Evolutionary conservation across 345 rosid genomes (phyloP), one percentile per base, ranked within the genome.

Genomic region (Atalantia buxifolia): DNA sequence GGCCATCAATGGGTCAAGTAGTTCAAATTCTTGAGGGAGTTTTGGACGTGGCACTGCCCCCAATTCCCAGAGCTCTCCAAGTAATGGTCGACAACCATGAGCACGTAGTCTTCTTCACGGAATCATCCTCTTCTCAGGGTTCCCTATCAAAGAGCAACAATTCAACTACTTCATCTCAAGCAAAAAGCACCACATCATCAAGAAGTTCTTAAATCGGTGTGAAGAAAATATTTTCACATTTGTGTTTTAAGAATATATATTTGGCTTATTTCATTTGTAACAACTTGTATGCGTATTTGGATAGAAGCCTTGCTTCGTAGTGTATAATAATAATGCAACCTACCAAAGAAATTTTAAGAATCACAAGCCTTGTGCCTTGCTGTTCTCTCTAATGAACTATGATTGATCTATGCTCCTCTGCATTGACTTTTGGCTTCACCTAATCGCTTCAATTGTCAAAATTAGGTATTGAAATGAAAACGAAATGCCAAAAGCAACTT

Each of bases 1-100:
- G 98, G 81, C 97, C 92, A 57, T 61, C 95, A 13, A 93, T 93
- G 95, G 84, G 95, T 33, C 97, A 93, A 81, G 85, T 93, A 18
- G 98, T 90, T 82, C 98, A 90, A 83, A 87, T 94, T 57, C 93
- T 95, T 7, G 98, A 94, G 69, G 91, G 95, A 62, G 84, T 92
- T 21, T 80, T 87, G 81, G 92, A 87, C 59, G 91, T 93, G 73
- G 84, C 78, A 79, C 14, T 73, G 22, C 97, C 95, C 8, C 90
- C 90, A 0, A 42, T 86, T 69, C 98, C 95, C 8, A 87, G 92
- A 83, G 83, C 88, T 60, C 87, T 94, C 16, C 90, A 86, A 74
- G 84, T 88, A 78, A 78, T 88, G 57, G 76, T 36, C 14, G 85
- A 84, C 28, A 80, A 60, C 45, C 80, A 80, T 56, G 90, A 88